Evolutionary conservation across 2,329 filamentous ascomycete genomes (phyloP), one percentile per base, ranked within the genome.

Genomic region (Verticillium klebahnii): DNA sequence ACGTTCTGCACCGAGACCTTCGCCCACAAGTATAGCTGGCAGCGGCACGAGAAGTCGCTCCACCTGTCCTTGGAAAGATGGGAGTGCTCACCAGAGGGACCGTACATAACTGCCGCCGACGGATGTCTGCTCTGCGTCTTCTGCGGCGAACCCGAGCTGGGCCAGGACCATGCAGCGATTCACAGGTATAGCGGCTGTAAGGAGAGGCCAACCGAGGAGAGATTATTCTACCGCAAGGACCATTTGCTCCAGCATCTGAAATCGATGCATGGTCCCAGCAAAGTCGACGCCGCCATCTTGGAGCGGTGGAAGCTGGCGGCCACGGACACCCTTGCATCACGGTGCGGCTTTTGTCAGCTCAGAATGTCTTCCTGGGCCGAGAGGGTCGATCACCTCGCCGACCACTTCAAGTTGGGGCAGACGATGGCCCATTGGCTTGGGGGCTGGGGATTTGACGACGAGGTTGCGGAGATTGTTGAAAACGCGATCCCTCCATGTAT

Each of bases 31-130:
- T 74, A 80, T 58, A 77, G 78, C 25, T 81, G 78, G 78, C 75
- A 77, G 45, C 72, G 83, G 23, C 83, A 85, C 63, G 83, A 85
- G 62, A 78, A 77, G 50, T 75, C 77, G 59, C 75, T 76, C 59
- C 82, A 73, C 68, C 74, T 74, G 57, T 82, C 75, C 5, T 80
- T 80, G 0, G 78, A 75, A 69, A 74, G 67, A 57, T 85, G 73
- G 83, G 77, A 75, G 62, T 84, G 74, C 56, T 72, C 74, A 1
- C 77, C 76, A 2, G 15, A 59, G 4, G 0, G 75, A 75, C n/a
- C 69, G 74, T 2, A 67, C 62, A 0, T 74, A 77, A 9, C 1
- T 68, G 78, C 81, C 19, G 73, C 78, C 17, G 70, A 75, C 2
- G 77, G 77, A 17, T 78, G 79, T 2, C 73, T 73, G 54, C 57